phyloP scores from a whole-genome alignment of 1,284 basidiomycete genomes.

The Microstroma glucosiphilum region DNA sequence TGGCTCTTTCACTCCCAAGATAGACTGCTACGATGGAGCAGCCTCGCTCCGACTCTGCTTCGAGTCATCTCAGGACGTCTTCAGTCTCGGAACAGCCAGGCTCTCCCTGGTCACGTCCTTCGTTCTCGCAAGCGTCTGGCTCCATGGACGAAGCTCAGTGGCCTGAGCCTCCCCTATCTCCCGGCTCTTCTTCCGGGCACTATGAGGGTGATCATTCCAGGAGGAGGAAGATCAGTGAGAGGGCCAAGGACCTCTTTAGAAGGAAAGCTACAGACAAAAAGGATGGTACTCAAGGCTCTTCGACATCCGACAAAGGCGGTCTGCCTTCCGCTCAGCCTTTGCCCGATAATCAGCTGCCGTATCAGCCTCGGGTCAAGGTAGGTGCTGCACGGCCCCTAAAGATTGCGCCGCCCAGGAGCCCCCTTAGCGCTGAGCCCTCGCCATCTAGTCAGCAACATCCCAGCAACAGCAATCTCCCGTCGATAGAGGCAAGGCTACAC shows the following conservation, averaged over 20 bases:
- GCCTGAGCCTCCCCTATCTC: too few relatives aligned
- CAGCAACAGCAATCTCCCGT: not conserved
- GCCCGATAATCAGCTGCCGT: not conserved
- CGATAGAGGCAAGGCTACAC: not conserved
- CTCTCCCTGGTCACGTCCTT: too few relatives aligned
- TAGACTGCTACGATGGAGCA: too few relatives aligned
- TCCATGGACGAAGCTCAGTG: too few relatives aligned
- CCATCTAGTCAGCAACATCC: not conserved
- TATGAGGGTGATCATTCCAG: not conserved
- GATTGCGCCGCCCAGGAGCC: not conserved
- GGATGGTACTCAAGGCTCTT: not conserved
- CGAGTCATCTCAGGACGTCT: too few relatives aligned
- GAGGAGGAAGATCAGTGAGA: not conserved
- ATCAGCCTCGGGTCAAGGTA: not conserved
- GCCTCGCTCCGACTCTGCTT: too few relatives aligned
- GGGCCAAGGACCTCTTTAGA: not conserved
- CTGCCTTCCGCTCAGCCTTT: not conserved
- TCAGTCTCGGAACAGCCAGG: too few relatives aligned
- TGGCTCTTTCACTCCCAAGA: too few relatives aligned
- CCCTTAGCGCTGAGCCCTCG: conserved; percentile 1
- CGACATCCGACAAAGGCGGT: too few relatives aligned
- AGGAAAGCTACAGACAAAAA: conserved; percentile 3
- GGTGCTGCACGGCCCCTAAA: not conserved
- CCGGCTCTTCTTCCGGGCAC: too few relatives aligned
- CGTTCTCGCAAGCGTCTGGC: too few relatives aligned